Conservation (phyloP, 805 yeast species). For the Candida stauntonica region DNA sequence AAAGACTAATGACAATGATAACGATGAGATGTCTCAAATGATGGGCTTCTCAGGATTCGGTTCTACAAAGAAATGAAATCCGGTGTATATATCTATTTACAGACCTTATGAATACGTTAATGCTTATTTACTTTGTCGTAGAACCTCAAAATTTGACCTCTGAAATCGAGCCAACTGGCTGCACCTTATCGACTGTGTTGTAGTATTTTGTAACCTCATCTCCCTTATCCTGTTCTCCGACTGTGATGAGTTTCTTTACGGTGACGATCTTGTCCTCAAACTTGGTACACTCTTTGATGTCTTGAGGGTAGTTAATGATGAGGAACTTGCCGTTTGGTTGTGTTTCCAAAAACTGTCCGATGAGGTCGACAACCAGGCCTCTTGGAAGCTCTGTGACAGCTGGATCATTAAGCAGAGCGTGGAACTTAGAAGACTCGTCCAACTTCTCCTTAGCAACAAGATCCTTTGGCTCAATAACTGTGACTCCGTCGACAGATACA, state of each 20-base stretch:
- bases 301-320: constrained; percentile 55
- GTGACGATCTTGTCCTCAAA: constrained; percentile 68
- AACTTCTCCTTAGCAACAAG: constrained; percentile 44
- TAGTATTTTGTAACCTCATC: constrained; percentile 56
- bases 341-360: constrained; percentile 29
- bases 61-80: constrained; percentile 35
- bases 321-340: constrained; percentile 35
- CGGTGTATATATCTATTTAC: background rate
- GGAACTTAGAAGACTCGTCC: constrained; percentile 42
- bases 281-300: constrained; percentile 61
- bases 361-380: constrained; percentile 32
- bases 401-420: constrained; percentile 43
- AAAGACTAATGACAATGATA: constrained; percentile 11
- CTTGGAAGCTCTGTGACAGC: constrained; percentile 29
- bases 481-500: constrained; percentile 15
- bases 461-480: constrained; percentile 46
- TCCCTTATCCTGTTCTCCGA: constrained; percentile 33
- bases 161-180: constrained; percentile 9
- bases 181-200: constrained; percentile 56
- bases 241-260: constrained; percentile 36
- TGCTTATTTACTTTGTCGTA: too few species aligned
- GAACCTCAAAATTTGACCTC: too few species aligned
- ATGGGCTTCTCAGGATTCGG: constrained; percentile 66
- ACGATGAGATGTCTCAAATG: constrained; percentile 29
- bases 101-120: background rate